Evolutionary conservation across 2,329 filamentous ascomycete species (phyloP), one percentile per base, ranked within the genome.

Genomic region (Sodiomyces alkalinus): DNA sequence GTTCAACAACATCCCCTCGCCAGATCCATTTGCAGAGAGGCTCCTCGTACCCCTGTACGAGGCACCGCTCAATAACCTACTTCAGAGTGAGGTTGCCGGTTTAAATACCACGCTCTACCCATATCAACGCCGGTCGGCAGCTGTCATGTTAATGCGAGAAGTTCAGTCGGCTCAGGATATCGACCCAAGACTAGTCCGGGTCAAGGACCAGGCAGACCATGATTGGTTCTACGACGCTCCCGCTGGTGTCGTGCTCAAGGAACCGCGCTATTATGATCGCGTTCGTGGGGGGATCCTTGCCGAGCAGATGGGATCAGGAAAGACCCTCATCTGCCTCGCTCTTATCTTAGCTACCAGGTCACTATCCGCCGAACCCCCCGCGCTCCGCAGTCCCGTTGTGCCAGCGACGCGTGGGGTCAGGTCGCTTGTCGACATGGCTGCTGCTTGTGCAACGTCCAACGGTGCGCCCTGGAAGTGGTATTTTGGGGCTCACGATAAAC

Each of bases 141-240:
- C 80, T 4, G 48, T 77, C 17, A 94, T 96, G 85, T 54, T 93
- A 12, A 77, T 90, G 45, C 74, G 77, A 29, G 87, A 96, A 50
- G 52, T 64, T 5, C 64, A 73, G 14, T 72, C 79, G 1, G 61
- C 62, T 5, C 58, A 68, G 17, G 56, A 71, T 5, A 52, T 85
- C 7, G 86, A 94, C 48, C 82, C 86, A 7, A 68, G 86, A 5
- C 55, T 92, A 3, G 64, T 74, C 28, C 40, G 53, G 4, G 57
- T 71, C 2, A 42, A 44, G 2, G 75, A 80, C 27, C 79, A 80
- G 17, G 52, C 62, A 4, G 77, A 74, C 1, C 46, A 52, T 1
- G 40, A 43, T 0, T 93, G 75, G 57, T 92, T 80, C 44, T 77
- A 76, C 38, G 77, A 86, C 35, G 58, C 67, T 5, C 65, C 75